These are phyloP conservation scores for Coprinopsis sp. DNA, from an alignment of 768 basidiomycete species.

Conservation along the genomic window DNA sequence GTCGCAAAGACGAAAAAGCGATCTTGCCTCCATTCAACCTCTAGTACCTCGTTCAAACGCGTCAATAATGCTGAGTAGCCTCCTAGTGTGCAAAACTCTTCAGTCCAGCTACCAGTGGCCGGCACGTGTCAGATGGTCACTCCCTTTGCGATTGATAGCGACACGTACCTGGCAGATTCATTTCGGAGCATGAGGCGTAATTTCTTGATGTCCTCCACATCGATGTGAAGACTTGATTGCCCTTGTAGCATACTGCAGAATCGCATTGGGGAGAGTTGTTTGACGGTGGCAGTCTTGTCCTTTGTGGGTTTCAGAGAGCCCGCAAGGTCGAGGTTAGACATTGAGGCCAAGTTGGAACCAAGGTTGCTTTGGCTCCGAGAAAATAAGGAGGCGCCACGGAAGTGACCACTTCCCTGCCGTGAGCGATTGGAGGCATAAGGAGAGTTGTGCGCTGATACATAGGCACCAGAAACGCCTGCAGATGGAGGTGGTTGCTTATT, in stretches of 20 bases:
- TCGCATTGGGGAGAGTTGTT: constrained; percentile 57
- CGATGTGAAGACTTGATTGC: constrained; percentile 69
- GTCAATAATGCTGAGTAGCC: constrained; percentile 85
- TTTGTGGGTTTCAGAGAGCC: constrained; percentile 36
- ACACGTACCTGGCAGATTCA: constrained; percentile 74
- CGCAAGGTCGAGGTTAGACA: constrained; percentile 41
- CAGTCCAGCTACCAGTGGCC: constrained; percentile 66
- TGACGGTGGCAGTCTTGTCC: constrained; percentile 46
- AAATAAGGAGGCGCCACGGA: constrained; percentile 55
- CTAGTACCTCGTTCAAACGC: constrained; percentile 84
- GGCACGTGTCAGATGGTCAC: background rate
- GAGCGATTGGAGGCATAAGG: constrained; percentile 32
- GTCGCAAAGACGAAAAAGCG: background rate
- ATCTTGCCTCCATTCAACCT: constrained; percentile 92
- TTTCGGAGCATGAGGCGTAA: constrained; percentile 82
- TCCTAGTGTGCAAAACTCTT: constrained; percentile 75
- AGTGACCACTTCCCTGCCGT: constrained; percentile 42
- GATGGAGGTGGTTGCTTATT: constrained; percentile 33
- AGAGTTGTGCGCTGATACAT: constrained; percentile 37
- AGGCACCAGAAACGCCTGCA: constrained; percentile 27
- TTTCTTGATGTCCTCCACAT: constrained; percentile 86
- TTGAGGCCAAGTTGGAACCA: constrained; percentile 23
- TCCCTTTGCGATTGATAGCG: background rate
- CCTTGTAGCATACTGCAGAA: constrained; percentile 65
- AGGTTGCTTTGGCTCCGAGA: constrained; percentile 52